Base-by-base conservation (phyloP, 768 basidiomycete species). In the Leccinellum luteum region DNA sequence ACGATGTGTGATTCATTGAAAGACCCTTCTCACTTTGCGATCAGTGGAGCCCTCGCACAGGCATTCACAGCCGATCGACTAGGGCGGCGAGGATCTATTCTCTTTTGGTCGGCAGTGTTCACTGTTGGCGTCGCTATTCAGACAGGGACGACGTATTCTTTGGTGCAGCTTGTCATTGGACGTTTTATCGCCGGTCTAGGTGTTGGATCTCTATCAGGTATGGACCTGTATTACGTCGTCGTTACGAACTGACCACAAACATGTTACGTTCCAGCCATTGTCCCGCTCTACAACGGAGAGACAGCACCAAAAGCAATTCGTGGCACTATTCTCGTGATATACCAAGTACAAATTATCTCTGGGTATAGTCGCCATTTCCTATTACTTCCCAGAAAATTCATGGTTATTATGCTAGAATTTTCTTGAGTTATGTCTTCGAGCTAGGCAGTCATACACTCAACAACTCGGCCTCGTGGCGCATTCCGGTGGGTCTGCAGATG, bases 211-310 rank as follows among this genome's bases (percentile, higher is more conserved):
- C 65, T 90, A 50, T 90, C 82, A 58, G 85, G 85, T 85, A 63
- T n/a, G 72, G 57, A 48, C n/a, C 25, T 25, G 35, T 35, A 13
- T 19, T 6, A 21, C 30, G 27, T 60, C 51, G 9, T 34, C 15
- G 28, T 48, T 5, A 25, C 5, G 23, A 43, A 10, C 27, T 48
- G 50, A 70, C 30, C 4, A 23, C 3, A 4, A 3, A 38, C 9
- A 15, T 35, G 34, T 25, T n/a, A 15, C 31, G 34, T 25, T n/a
- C 21, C 50, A 81, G 81, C 79, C 43, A 80, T 84, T 52, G 81
- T 84, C 12, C 82, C 83, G 63, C 80, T 91, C 7, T 91, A 90
- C 69, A 89, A 87, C 60, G 89, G 89, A 38, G 89, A 91, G 72
- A 87, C 88, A 0, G 82, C 89, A 0, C 90, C 90, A 0, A 89